phyloP scores from a whole-genome alignment of 2,329 filamentous ascomycete species.

The Colletotrichum trifolii region DNA sequence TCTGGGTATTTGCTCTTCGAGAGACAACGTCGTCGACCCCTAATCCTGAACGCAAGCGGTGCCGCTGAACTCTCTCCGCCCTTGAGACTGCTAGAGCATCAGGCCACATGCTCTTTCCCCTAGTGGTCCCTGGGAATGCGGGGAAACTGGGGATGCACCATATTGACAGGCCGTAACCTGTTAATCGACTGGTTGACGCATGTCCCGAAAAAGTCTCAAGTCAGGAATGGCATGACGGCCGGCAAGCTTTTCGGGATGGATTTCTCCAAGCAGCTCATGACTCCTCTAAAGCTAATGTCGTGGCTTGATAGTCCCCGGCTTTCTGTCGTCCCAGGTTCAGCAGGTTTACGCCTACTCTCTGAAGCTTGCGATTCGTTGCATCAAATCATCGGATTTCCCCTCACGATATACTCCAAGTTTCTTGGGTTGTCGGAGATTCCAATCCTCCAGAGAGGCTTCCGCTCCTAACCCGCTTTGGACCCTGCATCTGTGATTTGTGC shows the following conservation, averaged over 20 bases:
- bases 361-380: conserved; percentile 2
- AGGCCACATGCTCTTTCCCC: conserved; percentile 6
- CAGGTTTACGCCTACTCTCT: background rate
- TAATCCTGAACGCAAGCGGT: conserved; percentile 9
- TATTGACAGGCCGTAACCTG: conserved; percentile 15
- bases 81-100: conserved; percentile 32
- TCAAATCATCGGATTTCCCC: conserved; percentile 3
- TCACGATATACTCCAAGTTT: background rate
- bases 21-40: background rate
- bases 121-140: conserved; percentile 19
- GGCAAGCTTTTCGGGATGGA: conserved; percentile 6
- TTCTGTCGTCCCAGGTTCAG: background rate
- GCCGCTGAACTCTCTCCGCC: conserved; percentile 24
- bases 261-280: conserved; percentile 1
- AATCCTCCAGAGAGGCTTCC: conserved; percentile 13
- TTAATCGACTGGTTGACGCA: conserved; percentile 18
- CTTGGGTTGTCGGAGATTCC: conserved; percentile 12
- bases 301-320: conserved; percentile 6
- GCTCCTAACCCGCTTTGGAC: conserved; percentile 21
- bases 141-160: conserved; percentile 24
- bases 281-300: no score
- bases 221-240: conserved; percentile 16
- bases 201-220: conserved; percentile 2
- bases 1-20: background rate
- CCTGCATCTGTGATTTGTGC: conserved; percentile 17